Conservation (phyloP, 1,139 yeast species). For the Kazachstania sp. region DNA sequence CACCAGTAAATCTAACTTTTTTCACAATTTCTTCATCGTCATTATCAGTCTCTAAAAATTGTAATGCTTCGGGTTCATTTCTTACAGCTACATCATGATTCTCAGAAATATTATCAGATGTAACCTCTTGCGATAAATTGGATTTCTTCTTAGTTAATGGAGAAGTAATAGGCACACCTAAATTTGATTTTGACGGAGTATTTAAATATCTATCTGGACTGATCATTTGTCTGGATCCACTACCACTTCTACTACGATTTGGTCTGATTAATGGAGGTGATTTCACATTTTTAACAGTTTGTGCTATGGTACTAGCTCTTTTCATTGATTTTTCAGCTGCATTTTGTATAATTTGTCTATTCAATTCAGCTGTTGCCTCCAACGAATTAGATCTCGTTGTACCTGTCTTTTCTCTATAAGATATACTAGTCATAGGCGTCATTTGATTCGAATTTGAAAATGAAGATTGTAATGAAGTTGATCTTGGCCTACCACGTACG, state of each 20-base stretch:
- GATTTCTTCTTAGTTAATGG: conserved; percentile 1
- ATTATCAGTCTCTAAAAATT: neutral
- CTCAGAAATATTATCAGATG: neutral
- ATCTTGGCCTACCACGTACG: conserved; percentile 19
- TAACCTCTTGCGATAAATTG: neutral
- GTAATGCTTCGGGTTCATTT: neutral
- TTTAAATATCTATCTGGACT: neutral
- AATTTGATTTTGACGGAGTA: neutral
- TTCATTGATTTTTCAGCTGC: conserved; percentile 14
- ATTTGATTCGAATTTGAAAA: neutral
- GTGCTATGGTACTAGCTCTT: neutral
- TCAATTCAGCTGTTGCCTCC: conserved; percentile 22
- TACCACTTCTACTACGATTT: conserved; percentile 1
- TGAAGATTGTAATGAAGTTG: conserved; percentile 27
- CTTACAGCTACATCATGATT: neutral
- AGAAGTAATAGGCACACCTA: neutral
- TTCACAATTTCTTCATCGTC: conserved; percentile 10
- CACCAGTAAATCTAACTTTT: conserved; percentile 31
- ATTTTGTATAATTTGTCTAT: conserved; percentile 24
- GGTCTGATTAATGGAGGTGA: neutral
- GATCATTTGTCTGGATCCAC: neutral
- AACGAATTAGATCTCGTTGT: conserved; percentile 25
- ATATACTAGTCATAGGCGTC: neutral
- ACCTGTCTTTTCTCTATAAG: neutral
- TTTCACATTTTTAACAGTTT: neutral